Conservation (phyloP, 1,284 basidiomycete genomes). For the Schizophyllum commune region DNA sequence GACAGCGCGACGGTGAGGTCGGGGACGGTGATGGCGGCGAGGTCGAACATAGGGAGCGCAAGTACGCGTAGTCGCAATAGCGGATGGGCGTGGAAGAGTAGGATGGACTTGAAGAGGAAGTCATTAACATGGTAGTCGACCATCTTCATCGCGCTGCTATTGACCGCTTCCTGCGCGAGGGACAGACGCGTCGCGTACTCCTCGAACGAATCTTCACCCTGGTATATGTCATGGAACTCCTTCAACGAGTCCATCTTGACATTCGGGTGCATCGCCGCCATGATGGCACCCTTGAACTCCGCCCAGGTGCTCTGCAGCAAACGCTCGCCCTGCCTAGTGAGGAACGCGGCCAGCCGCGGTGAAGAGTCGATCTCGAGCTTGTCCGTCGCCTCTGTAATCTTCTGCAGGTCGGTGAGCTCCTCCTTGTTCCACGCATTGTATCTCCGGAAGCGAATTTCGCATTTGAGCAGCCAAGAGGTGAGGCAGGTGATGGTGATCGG, state of each 20-base stretch:
- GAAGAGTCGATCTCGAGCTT: not conserved
- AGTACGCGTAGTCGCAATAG: not conserved
- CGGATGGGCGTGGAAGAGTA: not conserved
- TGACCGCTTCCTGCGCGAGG: not conserved
- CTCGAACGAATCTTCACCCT: not conserved
- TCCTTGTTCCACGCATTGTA: not conserved
- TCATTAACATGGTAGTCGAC: not conserved
- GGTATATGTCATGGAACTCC: not conserved
- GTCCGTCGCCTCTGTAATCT: not conserved
- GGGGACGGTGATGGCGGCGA: not conserved
- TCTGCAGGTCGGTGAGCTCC: not conserved
- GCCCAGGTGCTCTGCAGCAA: not conserved
- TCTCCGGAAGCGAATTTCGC: not conserved
- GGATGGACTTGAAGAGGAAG: not conserved
- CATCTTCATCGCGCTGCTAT: conserved; percentile 1
- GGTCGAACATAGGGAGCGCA: not conserved
- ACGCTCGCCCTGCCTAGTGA: not conserved
- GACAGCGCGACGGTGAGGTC: not conserved
- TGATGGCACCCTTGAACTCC: not conserved
- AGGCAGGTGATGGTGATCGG: not conserved
- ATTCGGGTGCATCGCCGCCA: not conserved
- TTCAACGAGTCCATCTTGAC: not conserved
- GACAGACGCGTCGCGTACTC: not conserved
- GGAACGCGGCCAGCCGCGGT: not conserved
- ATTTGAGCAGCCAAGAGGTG: not conserved